Base-by-base conservation (phyloP, 1,139 yeast species). In the Suhomyces maxii region DNA sequence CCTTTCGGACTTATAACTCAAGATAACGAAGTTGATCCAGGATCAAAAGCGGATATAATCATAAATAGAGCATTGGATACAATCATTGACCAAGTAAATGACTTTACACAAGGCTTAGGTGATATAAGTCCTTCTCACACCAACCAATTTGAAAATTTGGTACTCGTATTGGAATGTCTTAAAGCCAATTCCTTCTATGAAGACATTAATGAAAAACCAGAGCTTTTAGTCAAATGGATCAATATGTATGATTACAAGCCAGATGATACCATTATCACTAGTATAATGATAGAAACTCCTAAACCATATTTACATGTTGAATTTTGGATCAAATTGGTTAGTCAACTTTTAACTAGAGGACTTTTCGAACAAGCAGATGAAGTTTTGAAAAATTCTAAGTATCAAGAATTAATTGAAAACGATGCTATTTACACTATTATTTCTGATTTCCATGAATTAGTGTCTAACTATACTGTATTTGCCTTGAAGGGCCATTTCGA, bases 211-310 rank as follows among this genome's bases (percentile, higher is more conserved):
- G 69, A 70, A 37, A 76, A 71, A 42, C 80, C 84, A 2, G 76
- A 73, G 31, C 59, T 71, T 14, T 62, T 83, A 38, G 64, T 75
- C 12, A 74, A 71, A 44, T 86, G 93, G 93, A 71, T 84, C 32
- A 86, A 86, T 58, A 72, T 81, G 48, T 82, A 83, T 39, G 89
- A 85, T 57, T 73, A 76, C 10, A 73, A 80, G 53, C 89, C 90
- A 2, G 79, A 73, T 43, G 68, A 68, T 23, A 79, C 74, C 18
- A 64, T 77, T 40, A 71, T 78, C 1, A 69, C 76, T 36, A 69
- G 69, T n/a, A 63, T 75, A 25, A 74, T 79, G 65, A 63, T 77
- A 53, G 58, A 63, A 28, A 64, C 66, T 6, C 73, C 73, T 7
- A 67, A 66, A 37, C 84, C 87, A 3, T 82, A 75, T 53, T 62